Evolutionary conservation across 164 flowering plant genomes (phyloP).

Genomic region (Berberis thunbergii): DNA sequence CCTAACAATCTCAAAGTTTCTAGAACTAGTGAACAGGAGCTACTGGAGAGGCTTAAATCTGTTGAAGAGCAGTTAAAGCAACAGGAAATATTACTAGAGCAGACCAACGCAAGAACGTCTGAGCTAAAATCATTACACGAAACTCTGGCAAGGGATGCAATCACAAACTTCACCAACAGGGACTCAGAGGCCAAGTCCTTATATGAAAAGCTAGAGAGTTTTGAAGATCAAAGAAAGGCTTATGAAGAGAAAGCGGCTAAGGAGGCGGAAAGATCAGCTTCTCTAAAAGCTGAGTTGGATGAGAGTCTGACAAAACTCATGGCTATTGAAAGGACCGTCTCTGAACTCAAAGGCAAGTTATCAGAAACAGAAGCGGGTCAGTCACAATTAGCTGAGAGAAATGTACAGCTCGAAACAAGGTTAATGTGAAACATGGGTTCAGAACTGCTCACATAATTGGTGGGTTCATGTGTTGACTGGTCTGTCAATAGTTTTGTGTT

Average conservation of each 20-base stretch:
- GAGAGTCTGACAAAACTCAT: constrained; percentile 30
- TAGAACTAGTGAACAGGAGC: constrained; percentile 45
- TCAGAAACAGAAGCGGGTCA: constrained; percentile 47
- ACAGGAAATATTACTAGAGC: constrained; percentile 35
- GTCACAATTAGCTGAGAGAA: constrained; percentile 56
- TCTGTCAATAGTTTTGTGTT: too few species aligned
- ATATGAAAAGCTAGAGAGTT: constrained; percentile 33
- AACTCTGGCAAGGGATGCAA: constrained; percentile 35
- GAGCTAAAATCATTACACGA: constrained; percentile 52
- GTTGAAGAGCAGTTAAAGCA: constrained; percentile 50
- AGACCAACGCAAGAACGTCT: constrained; percentile 36
- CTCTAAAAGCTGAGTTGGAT: constrained; percentile 46
- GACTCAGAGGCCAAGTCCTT: constrained; percentile 48
- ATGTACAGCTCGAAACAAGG: constrained; percentile 49
- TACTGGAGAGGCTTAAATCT: constrained; percentile 54
- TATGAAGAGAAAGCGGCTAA: constrained; percentile 40
- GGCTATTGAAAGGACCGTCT: constrained; percentile 37
- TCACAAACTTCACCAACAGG: constrained; percentile 27
- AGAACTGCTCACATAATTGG: too few species aligned
- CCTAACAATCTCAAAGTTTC: constrained; percentile 23
- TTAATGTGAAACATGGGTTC: constrained; percentile 2
- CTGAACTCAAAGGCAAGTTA: constrained; percentile 41
- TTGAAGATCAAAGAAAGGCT: constrained; percentile 39
- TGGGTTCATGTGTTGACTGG: too few species aligned
- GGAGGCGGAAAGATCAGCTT: constrained; percentile 31